Evolutionary conservation across 805 yeast species (phyloP), one percentile per base, ranked within the genome.

Genomic region (Priceomyces medius): DNA sequence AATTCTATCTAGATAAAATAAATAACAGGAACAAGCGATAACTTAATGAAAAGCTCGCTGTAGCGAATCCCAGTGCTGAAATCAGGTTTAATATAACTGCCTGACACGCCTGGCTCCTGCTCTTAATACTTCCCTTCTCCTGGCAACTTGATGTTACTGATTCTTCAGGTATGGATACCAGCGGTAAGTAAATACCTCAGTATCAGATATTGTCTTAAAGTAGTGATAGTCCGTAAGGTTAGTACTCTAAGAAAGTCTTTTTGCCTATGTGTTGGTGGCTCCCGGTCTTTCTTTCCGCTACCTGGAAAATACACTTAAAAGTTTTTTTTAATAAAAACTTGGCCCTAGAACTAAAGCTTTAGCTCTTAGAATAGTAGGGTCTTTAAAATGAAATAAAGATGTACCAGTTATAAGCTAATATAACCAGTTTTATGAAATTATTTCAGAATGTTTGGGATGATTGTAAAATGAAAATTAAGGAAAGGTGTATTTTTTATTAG

Each of bases 1-100:
- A 16, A 31, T 7, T 32, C 5, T 20, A 17, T 29, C 27, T 19
- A 13, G n/a, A 27, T 27, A 26, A 17, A 26, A 19, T 20, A 20
- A 12, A 42, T 41, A 51, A 55, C 29, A 26, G 14, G 14, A 26
- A 9, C 24, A 32, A 18, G 23, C 68, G 67, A 63, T 39, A 50
- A 63, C 71, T 66, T 66, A 66, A 52, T 59, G 56, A 66, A 66
- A 66, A 66, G 71, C 64, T 65, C 71, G 68, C 43, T 49, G 27
- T 12, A 18, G 35, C n/a, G 12, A 9, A 26, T 8, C 9, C 24
- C 12, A 26, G 29, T 8, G n/a, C 29, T 26, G 9, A 5, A n/a
- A 26, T 26, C 29, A 26, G 29, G 14, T 26, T 26, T 4, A 14
- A 26, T 26, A 10, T n/a, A 26, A 9, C 5, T 5, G 14, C 29